Percentiles rank a stretch among this genome's conserved stretches.
Evolutionary conservation across 768 basidiomycete genomes (phyloP).

Genomic region (Suillus decipiens): DNA sequence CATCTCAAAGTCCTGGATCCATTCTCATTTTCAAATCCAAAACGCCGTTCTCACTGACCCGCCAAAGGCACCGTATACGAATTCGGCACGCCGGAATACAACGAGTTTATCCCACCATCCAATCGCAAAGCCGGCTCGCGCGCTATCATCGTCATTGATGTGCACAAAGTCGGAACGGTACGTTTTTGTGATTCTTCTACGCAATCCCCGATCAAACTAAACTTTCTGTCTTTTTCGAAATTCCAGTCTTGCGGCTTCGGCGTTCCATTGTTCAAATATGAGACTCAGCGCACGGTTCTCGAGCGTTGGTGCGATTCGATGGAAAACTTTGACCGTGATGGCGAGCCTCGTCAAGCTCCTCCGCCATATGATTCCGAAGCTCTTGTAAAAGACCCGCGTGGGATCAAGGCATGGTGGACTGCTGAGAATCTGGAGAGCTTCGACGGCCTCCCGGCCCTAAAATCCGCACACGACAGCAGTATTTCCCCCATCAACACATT

Average conservation of each 20-base stretch:
- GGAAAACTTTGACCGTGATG: conserved; percentile 42
- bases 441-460: conserved; percentile 57
- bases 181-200: conserved; percentile 15
- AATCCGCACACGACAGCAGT: conserved; percentile 27
- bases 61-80: conserved; percentile 57
- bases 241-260: conserved; percentile 66
- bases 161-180: conserved; percentile 58
- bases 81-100: conserved; percentile 63
- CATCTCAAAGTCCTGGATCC: background rate
- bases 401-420: conserved; percentile 59
- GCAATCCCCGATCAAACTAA: background rate
- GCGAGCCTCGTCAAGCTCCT: background rate
- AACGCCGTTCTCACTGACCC: background rate
- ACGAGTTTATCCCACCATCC: conserved; percentile 47
- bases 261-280: conserved; percentile 61
- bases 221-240: background rate
- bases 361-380: conserved; percentile 10
- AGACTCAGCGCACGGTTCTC: conserved; percentile 54
- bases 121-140: conserved; percentile 58
- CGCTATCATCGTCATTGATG: conserved; percentile 59
- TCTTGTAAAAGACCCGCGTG: conserved; percentile 31
- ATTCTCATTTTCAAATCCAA: background rate
- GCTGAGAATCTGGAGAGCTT: conserved; percentile 50
- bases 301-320: conserved; percentile 45
- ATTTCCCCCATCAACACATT: conserved; percentile 24